Conservation (phyloP, 176 grass and related monocot genomes). For the Oryza longistaminata region DNA sequence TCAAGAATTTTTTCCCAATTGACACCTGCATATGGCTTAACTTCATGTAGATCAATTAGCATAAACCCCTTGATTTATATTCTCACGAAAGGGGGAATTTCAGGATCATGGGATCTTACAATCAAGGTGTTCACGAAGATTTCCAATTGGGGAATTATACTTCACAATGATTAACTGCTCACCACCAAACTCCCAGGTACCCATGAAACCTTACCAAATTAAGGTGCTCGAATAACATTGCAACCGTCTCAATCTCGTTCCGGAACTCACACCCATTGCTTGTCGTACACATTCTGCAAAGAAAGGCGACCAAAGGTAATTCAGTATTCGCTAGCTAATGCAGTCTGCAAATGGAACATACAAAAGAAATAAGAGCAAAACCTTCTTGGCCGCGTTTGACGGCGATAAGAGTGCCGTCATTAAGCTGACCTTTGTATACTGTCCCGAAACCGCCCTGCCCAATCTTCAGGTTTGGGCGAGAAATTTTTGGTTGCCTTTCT, state of each 20-base stretch:
- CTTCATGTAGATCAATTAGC: conserved; percentile 29
- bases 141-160: conserved; percentile 87
- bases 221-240: conserved; percentile 73
- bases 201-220: conserved; percentile 91
- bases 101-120: conserved; percentile 44
- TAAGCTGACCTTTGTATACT: conserved; percentile 79
- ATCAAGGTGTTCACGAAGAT: conserved; percentile 90
- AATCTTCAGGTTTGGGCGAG: conserved; percentile 65
- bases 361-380: conserved; percentile 30
- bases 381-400: conserved; percentile 91
- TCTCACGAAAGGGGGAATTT: not conserved
- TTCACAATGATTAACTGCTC: conserved; percentile 91
- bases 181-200: conserved; percentile 67
- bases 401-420: conserved; percentile 60
- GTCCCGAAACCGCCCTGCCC: conserved; percentile 83
- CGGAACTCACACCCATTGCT: conserved; percentile 64
- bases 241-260: conserved; percentile 86
- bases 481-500: conserved; percentile 86
- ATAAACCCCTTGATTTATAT: not conserved
- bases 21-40: conserved; percentile 53
- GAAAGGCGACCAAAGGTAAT: not conserved
- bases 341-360: not conserved
- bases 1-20: conserved; percentile 61
- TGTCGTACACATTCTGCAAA: conserved; percentile 67
- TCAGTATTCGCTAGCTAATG: not conserved